Evolutionary conservation across 176 grass and related monocot species (phyloP).

Genomic region (Aegilops longissima): DNA sequence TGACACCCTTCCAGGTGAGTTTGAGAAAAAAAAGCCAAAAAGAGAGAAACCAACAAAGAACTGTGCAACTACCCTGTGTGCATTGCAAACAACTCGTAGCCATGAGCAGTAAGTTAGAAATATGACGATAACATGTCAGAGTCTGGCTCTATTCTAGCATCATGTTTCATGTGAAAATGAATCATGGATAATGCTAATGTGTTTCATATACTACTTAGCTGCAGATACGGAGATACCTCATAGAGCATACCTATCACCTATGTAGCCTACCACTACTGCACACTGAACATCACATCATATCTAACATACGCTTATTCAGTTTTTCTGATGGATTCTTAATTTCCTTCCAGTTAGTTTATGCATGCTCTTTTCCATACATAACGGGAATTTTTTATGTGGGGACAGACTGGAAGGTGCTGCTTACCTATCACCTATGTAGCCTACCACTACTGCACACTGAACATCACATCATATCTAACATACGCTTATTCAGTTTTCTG

Average conservation of each 20-base stretch:
- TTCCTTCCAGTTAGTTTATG: no score
- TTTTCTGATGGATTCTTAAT: no score
- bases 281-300: background rate
- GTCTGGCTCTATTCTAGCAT: background rate
- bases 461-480: background rate
- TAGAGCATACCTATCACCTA: background rate
- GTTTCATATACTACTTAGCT: background rate
- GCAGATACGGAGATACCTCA: background rate
- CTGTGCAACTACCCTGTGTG: no score
- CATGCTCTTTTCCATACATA: no score
- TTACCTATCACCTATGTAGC: no score
- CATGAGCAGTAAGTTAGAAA: background rate
- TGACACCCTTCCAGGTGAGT: no score
- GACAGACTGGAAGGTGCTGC: no score
- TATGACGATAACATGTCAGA: background rate
- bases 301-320: no score
- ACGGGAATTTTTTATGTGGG: no score
- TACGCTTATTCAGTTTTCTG: no score
- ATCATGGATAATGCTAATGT: conserved; percentile 8
- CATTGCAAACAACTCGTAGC: background rate
- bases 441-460: background rate
- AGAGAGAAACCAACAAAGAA: no score
- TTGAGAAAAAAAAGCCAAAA: no score
- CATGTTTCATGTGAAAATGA: conserved; percentile 2
- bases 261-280: background rate